Conservation (phyloP, 768 basidiomycete species). For the Xanthoconium purpureum region DNA sequence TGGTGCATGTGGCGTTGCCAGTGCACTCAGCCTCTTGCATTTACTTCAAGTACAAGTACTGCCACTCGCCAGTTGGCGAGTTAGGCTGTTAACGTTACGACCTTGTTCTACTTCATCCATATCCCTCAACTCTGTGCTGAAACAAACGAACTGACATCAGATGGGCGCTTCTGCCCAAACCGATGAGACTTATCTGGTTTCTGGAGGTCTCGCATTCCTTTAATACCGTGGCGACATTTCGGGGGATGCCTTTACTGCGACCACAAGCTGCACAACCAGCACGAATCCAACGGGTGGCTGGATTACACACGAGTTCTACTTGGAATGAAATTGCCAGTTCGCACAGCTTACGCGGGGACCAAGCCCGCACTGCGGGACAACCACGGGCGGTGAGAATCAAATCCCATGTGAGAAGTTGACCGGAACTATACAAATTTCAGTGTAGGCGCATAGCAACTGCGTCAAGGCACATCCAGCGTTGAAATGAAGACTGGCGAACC, state of each 20-base stretch:
- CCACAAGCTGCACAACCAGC: not conserved
- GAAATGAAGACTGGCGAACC: not conserved
- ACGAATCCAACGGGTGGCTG: not conserved
- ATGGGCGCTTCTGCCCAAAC: not conserved
- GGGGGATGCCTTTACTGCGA: not conserved
- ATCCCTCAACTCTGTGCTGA: constrained; percentile 9
- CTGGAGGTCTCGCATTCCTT: not conserved
- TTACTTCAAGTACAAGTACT: constrained; percentile 13
- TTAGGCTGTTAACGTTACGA: constrained; percentile 26
- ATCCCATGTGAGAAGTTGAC: constrained; percentile 17
- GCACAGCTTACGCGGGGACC: constrained; percentile 25
- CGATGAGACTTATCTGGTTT: not conserved
- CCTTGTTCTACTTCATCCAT: constrained; percentile 22
- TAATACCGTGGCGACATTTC: not conserved
- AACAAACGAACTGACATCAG: constrained; percentile 10
- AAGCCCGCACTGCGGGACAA: constrained; percentile 14
- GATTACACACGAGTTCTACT: not conserved
- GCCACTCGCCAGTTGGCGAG: constrained; percentile 15
- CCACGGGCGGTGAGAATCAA: constrained; percentile 23
- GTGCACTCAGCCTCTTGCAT: constrained; percentile 19
- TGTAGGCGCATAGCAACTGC: constrained; percentile 19
- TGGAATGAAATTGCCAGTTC: not conserved
- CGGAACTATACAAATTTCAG: constrained; percentile 16
- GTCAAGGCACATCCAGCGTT: not conserved
- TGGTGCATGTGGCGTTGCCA: constrained; percentile 23